Evolutionary conservation across 805 yeast species (phyloP), one percentile per base, ranked within the genome.

Genomic region (Komagataella mondaviorum): DNA sequence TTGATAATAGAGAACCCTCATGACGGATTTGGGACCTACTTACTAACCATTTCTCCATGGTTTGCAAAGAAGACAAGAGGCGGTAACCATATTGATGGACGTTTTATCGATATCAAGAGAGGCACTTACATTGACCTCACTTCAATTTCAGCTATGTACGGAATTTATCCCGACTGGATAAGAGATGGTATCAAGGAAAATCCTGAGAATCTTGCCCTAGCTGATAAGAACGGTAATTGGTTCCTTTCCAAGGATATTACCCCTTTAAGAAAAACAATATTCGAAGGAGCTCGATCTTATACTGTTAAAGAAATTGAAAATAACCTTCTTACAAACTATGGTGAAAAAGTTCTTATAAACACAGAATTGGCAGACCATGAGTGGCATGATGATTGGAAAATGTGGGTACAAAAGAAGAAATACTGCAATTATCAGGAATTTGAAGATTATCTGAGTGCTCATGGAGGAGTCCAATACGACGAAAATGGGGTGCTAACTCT

Each of bases 271-370:
- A 68, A 69, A 54, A 66, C 78, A 0, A 55, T 62, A 22, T 69
- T 70, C 44, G 80, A 75, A 59, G 79, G 78, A 45, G 72, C 72
- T 50, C 62, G 68, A 45, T 75, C 72, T 1, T 75, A 72, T 57
- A 60, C 72, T 48, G 78, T 78, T 17, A 63, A 65, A 48, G 64
- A 64, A 46, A 68, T 64, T 53, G 58, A 68, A 4, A 61, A 60
- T 5, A 64, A 71, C 12, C 60, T 75, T 49, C 55, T 60, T 6
- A 59, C 62, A 18, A 75, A 71, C 58, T 75, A 75, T 54, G 61
- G 55, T 23, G 22, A 18, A 4, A 45, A 45, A 4, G 51, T 52
- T 1, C 48, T 30, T 48, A 49, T 51, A 30, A 51, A 49, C 16
- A 46, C 45, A 24, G 12, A 46, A 23, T 68, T 64, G 54, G 49